Conservation (phyloP, 257 asterid genomes). For the Misopates orontium region DNA sequence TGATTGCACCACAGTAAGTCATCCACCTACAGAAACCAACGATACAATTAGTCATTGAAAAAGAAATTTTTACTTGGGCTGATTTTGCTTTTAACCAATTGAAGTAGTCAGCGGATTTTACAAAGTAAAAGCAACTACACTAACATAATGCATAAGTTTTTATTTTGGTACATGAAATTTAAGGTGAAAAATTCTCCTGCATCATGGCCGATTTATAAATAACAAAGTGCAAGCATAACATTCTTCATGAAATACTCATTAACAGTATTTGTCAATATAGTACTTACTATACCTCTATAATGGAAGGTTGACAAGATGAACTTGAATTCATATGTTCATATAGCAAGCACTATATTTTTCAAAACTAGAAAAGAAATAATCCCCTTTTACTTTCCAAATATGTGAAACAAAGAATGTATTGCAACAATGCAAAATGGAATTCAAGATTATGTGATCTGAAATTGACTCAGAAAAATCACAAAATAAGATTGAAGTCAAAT, state of each 20-base stretch:
- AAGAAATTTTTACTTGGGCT: background rate
- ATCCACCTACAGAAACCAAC: constrained; percentile 8
- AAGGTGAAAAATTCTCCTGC: background rate
- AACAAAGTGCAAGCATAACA: background rate
- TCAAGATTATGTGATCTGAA: too few species aligned
- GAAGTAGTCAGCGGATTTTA: background rate
- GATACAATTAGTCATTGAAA: background rate
- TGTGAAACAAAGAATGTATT: background rate
- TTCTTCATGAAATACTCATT: background rate
- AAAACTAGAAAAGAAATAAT: background rate
- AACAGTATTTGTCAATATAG: too few species aligned
- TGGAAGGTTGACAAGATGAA: background rate
- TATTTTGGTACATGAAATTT: background rate
- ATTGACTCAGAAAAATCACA: too few species aligned
- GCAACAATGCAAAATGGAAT: too few species aligned
- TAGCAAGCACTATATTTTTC: background rate
- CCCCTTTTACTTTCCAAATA: background rate
- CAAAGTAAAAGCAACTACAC: background rate
- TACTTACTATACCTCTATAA: background rate
- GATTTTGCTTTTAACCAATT: too few species aligned
- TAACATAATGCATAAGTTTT: background rate
- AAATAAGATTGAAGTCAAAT: too few species aligned
- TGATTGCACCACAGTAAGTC: constrained; percentile 11
- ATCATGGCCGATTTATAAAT: background rate
- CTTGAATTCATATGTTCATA: background rate